Evolutionary conservation across 2,329 filamentous ascomycete species (phyloP).

Genomic region (Zymoseptoria crescenta): DNA sequence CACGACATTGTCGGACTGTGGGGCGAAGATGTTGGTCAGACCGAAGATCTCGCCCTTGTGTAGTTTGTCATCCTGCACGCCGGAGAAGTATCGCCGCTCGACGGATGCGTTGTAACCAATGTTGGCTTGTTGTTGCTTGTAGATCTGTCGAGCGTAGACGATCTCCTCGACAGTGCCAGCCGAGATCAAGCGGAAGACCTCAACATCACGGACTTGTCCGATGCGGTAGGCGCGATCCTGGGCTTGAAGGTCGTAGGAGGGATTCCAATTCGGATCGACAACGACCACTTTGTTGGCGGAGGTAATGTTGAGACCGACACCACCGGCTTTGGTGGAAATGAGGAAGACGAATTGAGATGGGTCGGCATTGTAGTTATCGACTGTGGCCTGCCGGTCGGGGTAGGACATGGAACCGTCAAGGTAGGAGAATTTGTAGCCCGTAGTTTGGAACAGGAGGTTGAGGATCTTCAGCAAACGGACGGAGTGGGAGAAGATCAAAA

Average conservation of each 20-base stretch:
- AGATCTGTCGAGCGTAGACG: constrained; percentile 92
- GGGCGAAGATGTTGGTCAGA: constrained; percentile 76
- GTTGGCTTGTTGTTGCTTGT: constrained; percentile 98
- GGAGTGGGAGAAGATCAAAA: constrained; percentile 89
- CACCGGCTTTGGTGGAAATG: constrained; percentile 88
- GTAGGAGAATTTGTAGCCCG: constrained; percentile 80
- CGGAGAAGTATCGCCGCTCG: constrained; percentile 90
- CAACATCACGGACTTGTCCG: constrained; percentile 84
- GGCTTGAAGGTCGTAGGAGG: constrained; percentile 85
- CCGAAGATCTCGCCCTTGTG: constrained; percentile 94
- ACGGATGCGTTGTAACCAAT: constrained; percentile 91
- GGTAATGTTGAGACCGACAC: constrained; percentile 91
- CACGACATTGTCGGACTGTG: constrained; percentile 68
- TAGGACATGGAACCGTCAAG: constrained; percentile 78
- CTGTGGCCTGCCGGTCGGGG: constrained; percentile 68
- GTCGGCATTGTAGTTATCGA: constrained; percentile 88
- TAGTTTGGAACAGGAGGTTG: constrained; percentile 75
- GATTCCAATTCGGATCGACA: constrained; percentile 97
- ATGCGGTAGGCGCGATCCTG: constrained; percentile 96
- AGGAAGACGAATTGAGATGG: constrained; percentile 86
- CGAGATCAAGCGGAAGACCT: constrained; percentile 86
- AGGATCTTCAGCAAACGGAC: constrained; percentile 79
- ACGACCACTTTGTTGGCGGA: constrained; percentile 98
- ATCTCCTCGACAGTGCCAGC: constrained; percentile 94
- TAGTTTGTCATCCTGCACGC: constrained; percentile 73